A percentile compares a stretch with the other conserved stretches of the same genome.
Conservation (phyloP, 805 yeast species). For the Candida incommunis region DNA sequence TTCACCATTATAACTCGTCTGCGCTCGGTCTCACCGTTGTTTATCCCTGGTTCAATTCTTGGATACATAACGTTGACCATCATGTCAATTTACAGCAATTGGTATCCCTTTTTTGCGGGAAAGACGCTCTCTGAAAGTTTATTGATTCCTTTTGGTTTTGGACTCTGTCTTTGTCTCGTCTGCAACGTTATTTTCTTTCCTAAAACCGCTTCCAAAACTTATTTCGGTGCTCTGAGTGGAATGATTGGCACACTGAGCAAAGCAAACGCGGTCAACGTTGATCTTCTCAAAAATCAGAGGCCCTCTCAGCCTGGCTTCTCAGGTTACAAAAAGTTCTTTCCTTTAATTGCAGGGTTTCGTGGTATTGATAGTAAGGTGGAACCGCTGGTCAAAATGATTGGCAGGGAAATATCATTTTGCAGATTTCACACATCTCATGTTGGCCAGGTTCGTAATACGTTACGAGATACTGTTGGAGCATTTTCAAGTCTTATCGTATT, state of each 20-base stretch:
- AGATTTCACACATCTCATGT: background rate
- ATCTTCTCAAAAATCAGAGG: background rate
- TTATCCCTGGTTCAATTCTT: conserved; percentile 5
- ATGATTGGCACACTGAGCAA: conserved; percentile 4
- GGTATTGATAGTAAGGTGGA: background rate
- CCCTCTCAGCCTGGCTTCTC: conserved; percentile 5
- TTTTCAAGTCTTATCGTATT: background rate
- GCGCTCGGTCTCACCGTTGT: background rate
- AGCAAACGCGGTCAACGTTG: background rate
- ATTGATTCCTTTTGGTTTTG: conserved; percentile 11
- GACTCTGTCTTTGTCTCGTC: conserved; percentile 7
- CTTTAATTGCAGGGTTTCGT: background rate
- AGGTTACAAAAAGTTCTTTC: conserved; percentile 1
- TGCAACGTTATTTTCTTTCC: conserved; percentile 10
- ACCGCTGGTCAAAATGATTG: background rate
- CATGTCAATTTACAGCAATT: conserved; percentile 2
- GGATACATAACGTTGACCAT: conserved; percentile 9
- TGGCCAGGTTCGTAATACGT: background rate
- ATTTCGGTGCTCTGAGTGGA: conserved; percentile 5
- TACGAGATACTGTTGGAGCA: background rate
- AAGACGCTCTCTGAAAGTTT: background rate
- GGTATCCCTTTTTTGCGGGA: background rate
- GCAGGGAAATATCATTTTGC: background rate
- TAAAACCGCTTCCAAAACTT: conserved; percentile 9
- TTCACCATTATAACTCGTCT: background rate